Percentiles rank a stretch among this genome's conserved stretches.
Evolutionary conservation across 331 rosid species (phyloP).

Genomic region (Erythrophleum ivorense): DNA sequence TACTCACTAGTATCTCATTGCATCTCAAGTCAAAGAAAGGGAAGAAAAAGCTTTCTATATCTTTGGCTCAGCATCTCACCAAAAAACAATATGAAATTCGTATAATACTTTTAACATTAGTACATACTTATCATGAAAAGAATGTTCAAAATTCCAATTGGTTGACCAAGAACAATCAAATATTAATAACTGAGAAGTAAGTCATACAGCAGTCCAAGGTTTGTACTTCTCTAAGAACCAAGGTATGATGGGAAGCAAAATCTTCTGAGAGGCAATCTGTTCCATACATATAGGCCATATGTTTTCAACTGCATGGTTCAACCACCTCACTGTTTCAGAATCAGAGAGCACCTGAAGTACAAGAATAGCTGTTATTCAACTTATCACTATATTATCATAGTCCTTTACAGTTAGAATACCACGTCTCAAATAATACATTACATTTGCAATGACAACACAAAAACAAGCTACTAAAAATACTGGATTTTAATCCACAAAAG

Average conservation of each 20-base stretch:
- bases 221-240: conserved; percentile 99
- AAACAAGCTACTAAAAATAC: conserved; percentile 5
- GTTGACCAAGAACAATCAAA: not conserved
- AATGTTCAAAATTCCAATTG: not conserved
- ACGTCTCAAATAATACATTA: conserved; percentile 24
- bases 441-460: not conserved
- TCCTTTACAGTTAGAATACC: conserved; percentile 6
- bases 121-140: not conserved
- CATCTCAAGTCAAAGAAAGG: conserved; percentile 31
- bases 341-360: conserved; percentile 85
- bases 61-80: not conserved
- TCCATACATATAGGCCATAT: conserved; percentile 99
- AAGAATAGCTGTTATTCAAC: conserved; percentile 24
- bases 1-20: conserved; percentile 34
- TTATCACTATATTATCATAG: conserved; percentile 19
- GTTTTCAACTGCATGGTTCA: conserved; percentile 92
- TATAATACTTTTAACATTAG: not conserved
- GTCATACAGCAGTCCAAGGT: conserved; percentile 99
- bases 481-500: not conserved
- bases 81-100: not conserved
- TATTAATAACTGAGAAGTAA: conserved; percentile 32
- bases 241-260: conserved; percentile 93
- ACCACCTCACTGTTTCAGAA: conserved; percentile 96
- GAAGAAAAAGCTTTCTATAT: not conserved
- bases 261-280: conserved; percentile 80